A percentile compares a stretch with the other conserved stretches of the same genome.
Conservation (phyloP, 192 early-diverging fungal genomes). For the Lobulomyces angularis region DNA sequence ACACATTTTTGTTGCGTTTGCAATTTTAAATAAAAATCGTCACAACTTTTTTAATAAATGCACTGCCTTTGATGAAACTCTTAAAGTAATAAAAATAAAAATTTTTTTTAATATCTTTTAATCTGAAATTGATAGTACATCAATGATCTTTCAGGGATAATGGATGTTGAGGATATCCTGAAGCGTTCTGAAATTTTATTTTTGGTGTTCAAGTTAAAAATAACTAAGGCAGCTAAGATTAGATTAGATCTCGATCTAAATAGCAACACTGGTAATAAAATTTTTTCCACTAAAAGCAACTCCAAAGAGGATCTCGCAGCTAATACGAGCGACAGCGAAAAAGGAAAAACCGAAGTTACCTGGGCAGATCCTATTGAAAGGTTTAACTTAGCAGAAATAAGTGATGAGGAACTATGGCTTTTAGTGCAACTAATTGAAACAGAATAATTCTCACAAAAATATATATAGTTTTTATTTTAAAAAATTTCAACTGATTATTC, state of each 20-base stretch:
- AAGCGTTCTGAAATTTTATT: conserved; percentile 28
- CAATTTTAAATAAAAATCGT: conserved; percentile 84
- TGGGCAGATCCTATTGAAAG: no score
- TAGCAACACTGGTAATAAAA: no score
- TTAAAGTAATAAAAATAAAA: conserved; percentile 52
- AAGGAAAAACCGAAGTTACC: no score
- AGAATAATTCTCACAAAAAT: no score
- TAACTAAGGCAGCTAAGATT: conserved; percentile 12
- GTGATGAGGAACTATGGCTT: no score
- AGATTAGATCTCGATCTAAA: conserved; percentile 11
- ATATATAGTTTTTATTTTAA: no score
- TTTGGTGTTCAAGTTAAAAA: conserved; percentile 20
- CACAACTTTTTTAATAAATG: conserved; percentile 66
- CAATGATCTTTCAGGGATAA: conserved; percentile 5
- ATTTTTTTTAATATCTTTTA: not conserved
- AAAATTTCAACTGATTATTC: no score
- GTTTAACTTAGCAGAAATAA: no score
- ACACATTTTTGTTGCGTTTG: conserved; percentile 86
- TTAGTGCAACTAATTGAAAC: no score
- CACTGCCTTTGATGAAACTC: conserved; percentile 77
- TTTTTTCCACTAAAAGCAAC: no score
- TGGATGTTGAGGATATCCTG: conserved; percentile 17
- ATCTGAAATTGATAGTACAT: not conserved
- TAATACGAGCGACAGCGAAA: no score
- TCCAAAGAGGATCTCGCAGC: no score